phyloP scores from a whole-genome alignment of 2,329 filamentous ascomycete genomes.

The Phyllosticta capitalensis region DNA sequence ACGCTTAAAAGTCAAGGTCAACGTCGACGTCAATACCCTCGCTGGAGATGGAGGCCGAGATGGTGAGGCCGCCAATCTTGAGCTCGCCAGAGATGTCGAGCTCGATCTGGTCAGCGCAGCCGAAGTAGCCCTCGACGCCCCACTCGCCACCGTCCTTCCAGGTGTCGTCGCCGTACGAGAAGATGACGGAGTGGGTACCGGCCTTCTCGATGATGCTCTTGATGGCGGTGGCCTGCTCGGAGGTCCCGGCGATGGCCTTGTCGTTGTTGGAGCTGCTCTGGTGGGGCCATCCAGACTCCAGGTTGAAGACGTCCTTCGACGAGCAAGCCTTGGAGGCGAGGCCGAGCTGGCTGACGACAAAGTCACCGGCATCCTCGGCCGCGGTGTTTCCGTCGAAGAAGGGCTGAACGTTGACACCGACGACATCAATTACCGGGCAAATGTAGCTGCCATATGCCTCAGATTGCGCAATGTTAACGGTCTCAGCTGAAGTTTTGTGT shows the following conservation, averaged over 20 bases:
- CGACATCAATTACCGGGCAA: conserved; percentile 66
- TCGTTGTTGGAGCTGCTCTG: conserved; percentile 58
- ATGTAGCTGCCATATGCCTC: conserved; percentile 45
- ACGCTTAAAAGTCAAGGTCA: conserved; percentile 8
- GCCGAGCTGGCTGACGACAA: conserved; percentile 64
- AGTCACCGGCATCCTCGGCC: conserved; percentile 60
- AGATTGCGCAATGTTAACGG: conserved; percentile 64
- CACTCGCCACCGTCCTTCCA: conserved; percentile 70
- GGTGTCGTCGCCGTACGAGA: conserved; percentile 67
- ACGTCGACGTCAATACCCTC: conserved; percentile 11
- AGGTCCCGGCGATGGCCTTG: conserved; percentile 54
- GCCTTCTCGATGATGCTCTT: conserved; percentile 55
- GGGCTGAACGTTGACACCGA: conserved; percentile 81
- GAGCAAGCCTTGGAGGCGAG: conserved; percentile 62
- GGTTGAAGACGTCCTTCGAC: conserved; percentile 51
- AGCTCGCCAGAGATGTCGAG: conserved; percentile 8
- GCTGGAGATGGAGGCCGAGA: conserved; percentile 5
- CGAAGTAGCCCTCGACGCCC: conserved; percentile 74
- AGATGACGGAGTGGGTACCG: conserved; percentile 66
- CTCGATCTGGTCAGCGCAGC: conserved; percentile 49
- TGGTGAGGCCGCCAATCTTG: conserved; percentile 9
- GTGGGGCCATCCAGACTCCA: conserved; percentile 87
- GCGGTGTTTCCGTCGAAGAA: conserved; percentile 74
- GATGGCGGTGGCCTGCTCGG: conserved; percentile 65
- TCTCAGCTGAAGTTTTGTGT: conserved; percentile 19